A percentile compares a stretch with the other conserved stretches of the same genome.
These are phyloP conservation scores for Coemansia sp. DNA, from an alignment of 192 early-diverging fungal genomes.

Conservation along the genomic window DNA sequence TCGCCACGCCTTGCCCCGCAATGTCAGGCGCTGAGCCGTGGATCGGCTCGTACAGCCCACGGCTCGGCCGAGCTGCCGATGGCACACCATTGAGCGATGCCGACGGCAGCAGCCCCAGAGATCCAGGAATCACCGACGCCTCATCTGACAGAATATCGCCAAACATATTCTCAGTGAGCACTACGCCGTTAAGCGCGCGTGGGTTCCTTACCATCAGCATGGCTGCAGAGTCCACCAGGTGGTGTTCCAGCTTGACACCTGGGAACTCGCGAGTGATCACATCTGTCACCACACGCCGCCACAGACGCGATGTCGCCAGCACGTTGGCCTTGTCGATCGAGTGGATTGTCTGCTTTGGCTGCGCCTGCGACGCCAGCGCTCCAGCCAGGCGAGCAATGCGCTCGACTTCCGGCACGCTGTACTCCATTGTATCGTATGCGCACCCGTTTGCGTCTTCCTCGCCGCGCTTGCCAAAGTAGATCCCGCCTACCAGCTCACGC, in stretches of 20 bases:
- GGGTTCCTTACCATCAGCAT: constrained; percentile 97
- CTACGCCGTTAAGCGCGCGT: constrained; percentile 85
- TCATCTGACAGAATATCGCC: constrained; percentile 98
- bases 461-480: constrained; percentile 94
- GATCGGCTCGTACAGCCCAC: constrained; percentile 98
- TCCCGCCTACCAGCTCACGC: constrained; percentile 94
- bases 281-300: constrained; percentile 91
- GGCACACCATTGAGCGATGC: constrained; percentile 89
- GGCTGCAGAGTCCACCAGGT: constrained; percentile 94
- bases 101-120: constrained; percentile 88
- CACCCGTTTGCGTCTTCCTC: constrained; percentile 81
- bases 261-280: constrained; percentile 89
- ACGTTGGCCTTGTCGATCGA: constrained; percentile 99
- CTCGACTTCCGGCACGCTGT: constrained; percentile 86
- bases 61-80: constrained; percentile 63
- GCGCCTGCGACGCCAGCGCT: constrained; percentile 71
- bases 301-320: constrained; percentile 93
- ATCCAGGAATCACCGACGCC: constrained; percentile 92
- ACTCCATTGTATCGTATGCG: constrained; percentile 93
- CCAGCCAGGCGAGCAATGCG: constrained; percentile 96
- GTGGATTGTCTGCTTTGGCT: constrained; percentile 84
- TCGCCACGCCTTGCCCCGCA: constrained; percentile 94
- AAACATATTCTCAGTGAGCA: constrained; percentile 99
- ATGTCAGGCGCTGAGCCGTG: constrained; percentile 99
- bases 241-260: constrained; percentile 78